These are phyloP conservation scores for Trametes meyenii DNA, from an alignment of 768 basidiomycete genomes.

Conservation along the genomic window DNA sequence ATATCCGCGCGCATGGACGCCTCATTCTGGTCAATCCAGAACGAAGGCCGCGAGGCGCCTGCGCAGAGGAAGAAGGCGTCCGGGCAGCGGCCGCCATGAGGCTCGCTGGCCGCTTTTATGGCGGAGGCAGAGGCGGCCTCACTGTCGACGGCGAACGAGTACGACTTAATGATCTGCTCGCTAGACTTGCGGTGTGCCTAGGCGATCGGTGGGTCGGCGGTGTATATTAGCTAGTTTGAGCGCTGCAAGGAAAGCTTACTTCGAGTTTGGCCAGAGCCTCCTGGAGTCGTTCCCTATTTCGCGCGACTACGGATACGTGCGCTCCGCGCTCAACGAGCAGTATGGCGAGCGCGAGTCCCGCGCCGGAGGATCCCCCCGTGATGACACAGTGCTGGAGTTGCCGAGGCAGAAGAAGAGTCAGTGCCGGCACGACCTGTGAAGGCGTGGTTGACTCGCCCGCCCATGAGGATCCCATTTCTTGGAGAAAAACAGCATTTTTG, in stretches of 20 bases:
- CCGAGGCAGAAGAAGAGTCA: neutral
- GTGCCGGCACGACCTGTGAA: neutral
- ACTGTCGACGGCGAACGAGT: slow-evolving; percentile 67
- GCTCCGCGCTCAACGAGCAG: slow-evolving; percentile 71
- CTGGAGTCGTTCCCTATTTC: slow-evolving; percentile 65
- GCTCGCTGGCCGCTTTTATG: slow-evolving; percentile 57
- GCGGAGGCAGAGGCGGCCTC: slow-evolving; percentile 60
- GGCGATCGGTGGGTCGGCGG: neutral
- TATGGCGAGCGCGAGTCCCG: slow-evolving; percentile 75
- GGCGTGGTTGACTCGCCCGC: slow-evolving; percentile 9
- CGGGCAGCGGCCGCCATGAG: slow-evolving; percentile 60
- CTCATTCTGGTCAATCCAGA: slow-evolving; percentile 73
- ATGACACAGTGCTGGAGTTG: slow-evolving; percentile 74
- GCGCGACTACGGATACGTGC: slow-evolving; percentile 83
- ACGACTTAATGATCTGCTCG: slow-evolving; percentile 62
- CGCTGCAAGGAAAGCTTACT: slow-evolving; percentile 44
- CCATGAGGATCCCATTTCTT: slow-evolving; percentile 35
- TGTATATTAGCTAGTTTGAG: neutral
- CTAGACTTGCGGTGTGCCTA: slow-evolving; percentile 47
- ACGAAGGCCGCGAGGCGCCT: slow-evolving; percentile 68
- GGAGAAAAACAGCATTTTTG: slow-evolving; percentile 29
- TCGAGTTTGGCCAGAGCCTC: slow-evolving; percentile 64
- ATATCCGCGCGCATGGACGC: slow-evolving; percentile 57
- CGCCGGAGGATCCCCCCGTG: slow-evolving; percentile 81
- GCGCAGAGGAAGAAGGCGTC: slow-evolving; percentile 84